phyloP scores from a whole-genome alignment of 2,329 filamentous ascomycete genomes.

The Mycocentrospora acerina region DNA sequence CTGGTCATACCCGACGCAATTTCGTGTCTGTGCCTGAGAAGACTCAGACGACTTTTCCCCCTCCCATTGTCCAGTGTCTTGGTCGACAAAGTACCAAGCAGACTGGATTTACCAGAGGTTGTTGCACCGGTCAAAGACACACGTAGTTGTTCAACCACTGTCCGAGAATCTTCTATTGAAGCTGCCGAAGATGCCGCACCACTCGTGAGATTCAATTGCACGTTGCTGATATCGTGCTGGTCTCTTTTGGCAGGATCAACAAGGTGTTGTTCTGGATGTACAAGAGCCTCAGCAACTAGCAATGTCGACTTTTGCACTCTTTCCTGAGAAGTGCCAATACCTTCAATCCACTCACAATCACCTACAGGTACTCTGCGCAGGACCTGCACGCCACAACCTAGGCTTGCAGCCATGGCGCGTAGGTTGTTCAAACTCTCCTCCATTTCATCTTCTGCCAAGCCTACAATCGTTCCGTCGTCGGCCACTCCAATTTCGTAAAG shows the following conservation, averaged over 20 bases:
- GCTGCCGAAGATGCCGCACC: background rate
- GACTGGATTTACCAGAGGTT: conserved; percentile 86
- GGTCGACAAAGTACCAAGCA: conserved; percentile 85
- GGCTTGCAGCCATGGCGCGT: conserved; percentile 84
- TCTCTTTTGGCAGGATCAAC: conserved; percentile 17
- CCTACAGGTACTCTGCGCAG: conserved; percentile 82
- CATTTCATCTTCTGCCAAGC: conserved; percentile 86
- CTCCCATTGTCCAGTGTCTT: conserved; percentile 88
- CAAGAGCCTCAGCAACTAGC: conserved; percentile 86
- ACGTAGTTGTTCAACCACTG: conserved; percentile 65
- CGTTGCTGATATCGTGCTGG: conserved; percentile 5
- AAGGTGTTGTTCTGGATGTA: conserved; percentile 61
- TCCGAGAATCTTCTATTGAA: conserved; percentile 6
- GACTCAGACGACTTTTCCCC: conserved; percentile 82
- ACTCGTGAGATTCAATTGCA: background rate
- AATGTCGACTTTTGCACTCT: conserved; percentile 53
- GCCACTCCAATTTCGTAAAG: conserved; percentile 96
- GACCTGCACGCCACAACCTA: conserved; percentile 84
- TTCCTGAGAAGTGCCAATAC: conserved; percentile 33
- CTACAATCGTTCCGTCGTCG: conserved; percentile 89
- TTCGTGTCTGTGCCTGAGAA: conserved; percentile 92
- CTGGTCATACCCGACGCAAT: conserved; percentile 89
- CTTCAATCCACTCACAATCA: conserved; percentile 72
- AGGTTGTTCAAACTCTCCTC: conserved; percentile 86
- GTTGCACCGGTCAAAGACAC: conserved; percentile 88